Evolutionary conservation across 306 rosid genomes (phyloP).

Genomic region (Ammopiptanthus mongolicus): DNA sequence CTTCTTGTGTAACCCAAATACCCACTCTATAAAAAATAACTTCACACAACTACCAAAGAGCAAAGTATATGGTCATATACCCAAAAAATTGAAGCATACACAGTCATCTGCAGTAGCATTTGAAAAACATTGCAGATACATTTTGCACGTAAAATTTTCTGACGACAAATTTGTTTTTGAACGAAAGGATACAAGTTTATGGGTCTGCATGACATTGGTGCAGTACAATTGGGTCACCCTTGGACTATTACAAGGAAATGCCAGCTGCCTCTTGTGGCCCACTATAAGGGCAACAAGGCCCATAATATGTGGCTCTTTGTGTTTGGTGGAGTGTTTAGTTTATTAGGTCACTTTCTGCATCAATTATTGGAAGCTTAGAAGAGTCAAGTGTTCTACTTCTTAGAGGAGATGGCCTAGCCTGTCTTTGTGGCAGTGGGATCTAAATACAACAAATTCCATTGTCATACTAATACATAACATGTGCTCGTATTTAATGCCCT

Average conservation of each 20-base stretch:
- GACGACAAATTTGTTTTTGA: not conserved
- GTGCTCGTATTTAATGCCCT: conserved; percentile 31
- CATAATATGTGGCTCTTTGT: not conserved
- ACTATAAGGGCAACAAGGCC: not conserved
- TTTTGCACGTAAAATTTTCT: not conserved
- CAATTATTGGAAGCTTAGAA: conserved; percentile 17
- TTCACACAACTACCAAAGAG: too few relatives aligned
- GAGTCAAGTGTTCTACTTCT: not conserved
- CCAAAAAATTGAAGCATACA: too few relatives aligned
- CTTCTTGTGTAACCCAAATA: not conserved
- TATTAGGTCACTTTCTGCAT: conserved; percentile 11
- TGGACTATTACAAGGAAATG: not conserved
- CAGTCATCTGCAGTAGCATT: too few relatives aligned
- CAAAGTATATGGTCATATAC: too few relatives aligned
- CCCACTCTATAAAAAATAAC: not conserved
- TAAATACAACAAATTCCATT: conserved; percentile 9
- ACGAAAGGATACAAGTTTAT: not conserved
- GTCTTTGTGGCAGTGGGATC: conserved; percentile 25
- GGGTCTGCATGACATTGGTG: not conserved
- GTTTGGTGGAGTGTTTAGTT: not conserved
- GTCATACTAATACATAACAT: conserved; percentile 20
- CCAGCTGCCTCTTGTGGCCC: not conserved
- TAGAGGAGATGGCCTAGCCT: not conserved
- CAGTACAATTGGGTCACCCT: not conserved
- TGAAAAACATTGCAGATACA: too few relatives aligned